These are phyloP conservation scores for Rhododendron williamsianum DNA, from an alignment of 148 eudicot genomes.

Conservation along the genomic window DNA sequence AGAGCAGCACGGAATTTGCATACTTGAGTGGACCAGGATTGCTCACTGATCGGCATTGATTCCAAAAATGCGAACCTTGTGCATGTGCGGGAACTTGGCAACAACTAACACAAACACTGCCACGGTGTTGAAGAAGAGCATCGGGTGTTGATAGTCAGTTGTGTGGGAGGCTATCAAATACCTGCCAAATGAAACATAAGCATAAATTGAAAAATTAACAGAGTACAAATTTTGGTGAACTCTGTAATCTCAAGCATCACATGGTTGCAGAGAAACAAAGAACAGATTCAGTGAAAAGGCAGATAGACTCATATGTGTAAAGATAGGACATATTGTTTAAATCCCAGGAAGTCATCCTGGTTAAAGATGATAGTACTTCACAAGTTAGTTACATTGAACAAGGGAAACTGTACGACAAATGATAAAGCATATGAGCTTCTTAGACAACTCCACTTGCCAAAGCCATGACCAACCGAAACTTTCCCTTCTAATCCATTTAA, in stretches of 20 bases:
- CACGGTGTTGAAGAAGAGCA: conserved; percentile 88
- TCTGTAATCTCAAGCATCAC: neutral
- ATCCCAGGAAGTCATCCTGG: neutral
- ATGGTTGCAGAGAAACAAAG: neutral
- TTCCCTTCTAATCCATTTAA: neutral
- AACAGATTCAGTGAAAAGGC: neutral
- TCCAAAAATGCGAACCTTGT: conserved; percentile 94
- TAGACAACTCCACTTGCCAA: neutral
- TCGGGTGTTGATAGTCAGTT: conserved; percentile 85
- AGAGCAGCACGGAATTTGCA: neutral
- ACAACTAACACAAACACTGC: conserved; percentile 70
- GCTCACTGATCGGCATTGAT: conserved; percentile 77
- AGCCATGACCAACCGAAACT: neutral
- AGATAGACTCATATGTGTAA: neutral
- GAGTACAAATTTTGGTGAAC: neutral
- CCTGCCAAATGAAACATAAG: conserved; percentile 30
- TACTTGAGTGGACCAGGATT: neutral
- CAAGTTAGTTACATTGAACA: neutral
- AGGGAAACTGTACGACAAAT: neutral
- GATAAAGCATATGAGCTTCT: neutral
- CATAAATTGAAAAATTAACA: neutral
- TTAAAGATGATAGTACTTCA: neutral
- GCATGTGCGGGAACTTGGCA: conserved; percentile 95
- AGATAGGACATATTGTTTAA: neutral
- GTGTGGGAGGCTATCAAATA: conserved; percentile 96